A percentile compares a stretch with the other conserved stretches of the same genome.
These are phyloP conservation scores for Solanum sparsipilum DNA, from an alignment of 257 asterid species.

Conservation along the genomic window DNA sequence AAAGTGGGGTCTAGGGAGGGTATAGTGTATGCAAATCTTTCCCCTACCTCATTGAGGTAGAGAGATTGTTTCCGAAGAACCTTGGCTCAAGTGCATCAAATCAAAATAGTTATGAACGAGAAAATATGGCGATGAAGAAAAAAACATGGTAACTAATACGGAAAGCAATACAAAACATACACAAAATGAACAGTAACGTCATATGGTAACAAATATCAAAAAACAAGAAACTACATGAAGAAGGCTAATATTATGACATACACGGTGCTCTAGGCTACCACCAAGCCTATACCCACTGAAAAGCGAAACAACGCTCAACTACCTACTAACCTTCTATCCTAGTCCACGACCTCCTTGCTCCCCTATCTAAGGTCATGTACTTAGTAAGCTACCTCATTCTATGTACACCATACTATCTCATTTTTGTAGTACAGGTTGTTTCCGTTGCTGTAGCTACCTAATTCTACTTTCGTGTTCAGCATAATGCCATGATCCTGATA, in stretches of 20 bases:
- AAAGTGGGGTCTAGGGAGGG: not conserved
- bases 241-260: not conserved
- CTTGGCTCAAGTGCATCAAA: not conserved
- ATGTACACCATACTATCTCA: not conserved
- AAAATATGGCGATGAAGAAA: not conserved
- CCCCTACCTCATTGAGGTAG: not conserved
- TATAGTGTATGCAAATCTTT: not conserved
- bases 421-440: not conserved
- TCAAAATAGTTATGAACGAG: not conserved
- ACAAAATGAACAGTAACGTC: not conserved
- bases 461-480: not conserved
- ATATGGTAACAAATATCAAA: not conserved
- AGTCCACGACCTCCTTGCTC: not conserved
- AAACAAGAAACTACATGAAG: not conserved
- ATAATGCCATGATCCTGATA: not conserved
- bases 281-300: not conserved
- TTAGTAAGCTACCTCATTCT: not conserved
- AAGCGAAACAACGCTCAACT: not conserved
- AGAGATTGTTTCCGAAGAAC: not conserved
- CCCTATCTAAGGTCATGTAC: not conserved
- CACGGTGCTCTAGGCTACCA: not conserved
- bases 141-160: not conserved
- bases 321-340: not conserved
- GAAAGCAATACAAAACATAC: not conserved
- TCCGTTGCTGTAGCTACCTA: not conserved